Evolutionary conservation across 2,329 filamentous ascomycete species (phyloP).

Genomic region (Massarina eburnea): DNA sequence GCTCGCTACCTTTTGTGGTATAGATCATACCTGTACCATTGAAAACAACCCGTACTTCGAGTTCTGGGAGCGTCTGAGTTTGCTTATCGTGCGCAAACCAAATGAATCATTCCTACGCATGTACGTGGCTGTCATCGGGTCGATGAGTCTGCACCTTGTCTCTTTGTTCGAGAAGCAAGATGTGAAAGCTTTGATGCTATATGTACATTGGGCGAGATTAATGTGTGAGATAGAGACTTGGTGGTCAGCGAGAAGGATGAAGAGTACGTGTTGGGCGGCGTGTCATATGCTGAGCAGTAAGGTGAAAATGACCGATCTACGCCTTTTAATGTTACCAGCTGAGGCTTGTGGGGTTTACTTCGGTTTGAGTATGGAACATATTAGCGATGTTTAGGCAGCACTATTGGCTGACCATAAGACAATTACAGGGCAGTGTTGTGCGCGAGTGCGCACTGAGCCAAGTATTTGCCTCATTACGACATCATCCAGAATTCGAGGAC

Average conservation of each 20-base stretch:
- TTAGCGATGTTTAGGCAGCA: not conserved
- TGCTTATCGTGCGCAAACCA: not conserved
- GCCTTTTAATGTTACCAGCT: constrained; percentile 1
- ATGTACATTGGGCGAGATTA: constrained; percentile 13
- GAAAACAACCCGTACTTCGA: constrained; percentile 5
- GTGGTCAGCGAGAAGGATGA: constrained; percentile 8
- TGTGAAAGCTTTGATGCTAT: constrained; percentile 9
- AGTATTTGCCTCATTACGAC: not conserved
- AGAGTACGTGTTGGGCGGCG: constrained; percentile 7
- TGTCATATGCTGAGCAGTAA: constrained; percentile 5
- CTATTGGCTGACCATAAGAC: not conserved
- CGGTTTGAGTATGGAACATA: not conserved
- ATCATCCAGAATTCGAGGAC: not conserved
- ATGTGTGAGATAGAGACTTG: constrained; percentile 8
- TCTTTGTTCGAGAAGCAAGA: constrained; percentile 9
- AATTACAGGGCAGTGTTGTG: not conserved
- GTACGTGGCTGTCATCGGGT: constrained; percentile 7
- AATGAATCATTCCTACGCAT: constrained; percentile 1
- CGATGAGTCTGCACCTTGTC: constrained; percentile 4
- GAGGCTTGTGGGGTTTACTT: constrained; percentile 3
- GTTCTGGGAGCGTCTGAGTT: constrained; percentile 3
- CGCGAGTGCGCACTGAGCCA: not conserved
- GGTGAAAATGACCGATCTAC: not conserved
- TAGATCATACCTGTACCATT: not conserved
- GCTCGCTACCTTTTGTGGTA: constrained; percentile 7